Base-by-base conservation (phyloP, 192 early-diverging fungal species). In the Coemansia sp. region DNA sequence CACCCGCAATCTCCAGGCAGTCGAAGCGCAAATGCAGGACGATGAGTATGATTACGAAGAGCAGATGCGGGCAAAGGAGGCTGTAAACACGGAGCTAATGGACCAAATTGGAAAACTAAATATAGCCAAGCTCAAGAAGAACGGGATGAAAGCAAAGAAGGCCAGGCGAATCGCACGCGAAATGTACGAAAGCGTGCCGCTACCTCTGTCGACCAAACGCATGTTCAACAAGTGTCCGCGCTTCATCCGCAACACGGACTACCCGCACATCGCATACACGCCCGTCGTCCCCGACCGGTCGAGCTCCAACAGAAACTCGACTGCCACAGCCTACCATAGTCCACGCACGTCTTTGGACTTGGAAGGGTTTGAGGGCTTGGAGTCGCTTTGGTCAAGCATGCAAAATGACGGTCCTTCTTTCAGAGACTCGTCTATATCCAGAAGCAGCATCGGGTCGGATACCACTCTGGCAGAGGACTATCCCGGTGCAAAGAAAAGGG, bases 221-320 rank as follows among this genome's bases (percentile, higher is more conserved):
- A 20, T 74, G 65, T 74, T 80, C 34, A 60, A 65, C 50, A 71
- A 45, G 43, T 74, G 62, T 33, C 77, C 59, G 11, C 65, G 62
- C 17, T 73, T 58, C 32, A 65, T 54, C 53, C 67, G 77, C 23
- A 63, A 66, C 8, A 41, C 41, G 9, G 32, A 29, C n/a, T 55
- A 15, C 41, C 49, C 53, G 33, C 40, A n/a, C 23, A 17, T 35
- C 42, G 42, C 59, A n/a, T 25, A 25, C 8, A n/a, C 19, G 35
- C 19, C 22, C 8, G 53, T 5, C 29, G 32, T 8, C 29, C 29
- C 29, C n/a, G 35, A 57, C 55, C 55, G 19, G 34, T 0, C 7
- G 5, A 8, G 9, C 0, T 57, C 55, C 10, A 57, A 57, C 29
- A 57, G 55, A 41, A 54, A 45, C 46, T 48, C 66, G 4, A 62